phyloP scores from a whole-genome alignment of 495 filamentous ascomycete genomes.

The Aspergillus cavernicola region DNA sequence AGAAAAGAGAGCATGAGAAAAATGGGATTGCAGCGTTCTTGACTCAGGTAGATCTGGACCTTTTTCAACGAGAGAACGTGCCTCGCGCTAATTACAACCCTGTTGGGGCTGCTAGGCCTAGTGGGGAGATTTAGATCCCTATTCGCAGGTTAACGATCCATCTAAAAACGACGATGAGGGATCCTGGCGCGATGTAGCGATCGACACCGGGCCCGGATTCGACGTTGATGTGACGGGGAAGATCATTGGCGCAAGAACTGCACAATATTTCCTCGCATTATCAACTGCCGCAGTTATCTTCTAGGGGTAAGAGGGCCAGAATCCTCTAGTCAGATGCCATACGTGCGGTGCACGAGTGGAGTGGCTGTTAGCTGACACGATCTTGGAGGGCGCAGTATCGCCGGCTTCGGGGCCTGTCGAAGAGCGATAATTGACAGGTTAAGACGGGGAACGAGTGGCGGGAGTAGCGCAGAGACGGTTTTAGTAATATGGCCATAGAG shows the following conservation, averaged over 20 bases:
- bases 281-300: conserved; percentile 12
- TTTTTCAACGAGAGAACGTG: conserved; percentile 24
- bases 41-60: conserved; percentile 23
- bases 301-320: conserved; percentile 5
- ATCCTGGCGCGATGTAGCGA: conserved; percentile 28
- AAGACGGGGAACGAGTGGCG: conserved; percentile 22
- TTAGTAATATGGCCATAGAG: conserved; percentile 1
- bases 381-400: conserved; percentile 2
- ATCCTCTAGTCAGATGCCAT: no score
- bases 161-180: conserved; percentile 21
- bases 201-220: conserved; percentile 28
- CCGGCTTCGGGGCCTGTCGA: conserved; percentile 2
- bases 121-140: conserved; percentile 14
- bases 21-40: conserved; percentile 8
- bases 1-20: conserved; percentile 12
- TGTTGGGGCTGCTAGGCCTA: conserved; percentile 9
- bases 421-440: conserved; percentile 23
- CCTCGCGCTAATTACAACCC: conserved; percentile 20
- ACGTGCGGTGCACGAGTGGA: background rate
- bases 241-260: conserved; percentile 30
- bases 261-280: conserved; percentile 11
- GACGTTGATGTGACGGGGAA: conserved; percentile 18
- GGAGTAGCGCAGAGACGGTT: conserved; percentile 21
- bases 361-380: no score
- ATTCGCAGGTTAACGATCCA: conserved; percentile 22